These are phyloP conservation scores for Nemania bipapillata DNA, from an alignment of 2,329 filamentous ascomycete genomes.

Conservation along the genomic window DNA sequence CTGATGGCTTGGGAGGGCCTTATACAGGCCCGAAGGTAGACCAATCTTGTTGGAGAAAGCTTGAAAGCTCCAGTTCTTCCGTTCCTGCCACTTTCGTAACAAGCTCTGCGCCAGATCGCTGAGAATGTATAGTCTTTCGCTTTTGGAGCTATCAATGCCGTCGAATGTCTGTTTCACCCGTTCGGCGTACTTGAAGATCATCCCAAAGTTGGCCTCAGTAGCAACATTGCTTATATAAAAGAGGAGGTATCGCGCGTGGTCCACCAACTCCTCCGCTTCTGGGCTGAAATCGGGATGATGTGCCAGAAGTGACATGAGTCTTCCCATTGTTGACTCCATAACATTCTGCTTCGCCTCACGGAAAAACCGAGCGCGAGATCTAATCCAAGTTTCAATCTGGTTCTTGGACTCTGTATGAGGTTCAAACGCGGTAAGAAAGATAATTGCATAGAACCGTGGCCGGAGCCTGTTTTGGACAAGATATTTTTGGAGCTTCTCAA, in stretches of 20 bases:
- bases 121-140: constrained; percentile 83
- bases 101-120: constrained; percentile 87
- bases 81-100: constrained; percentile 86
- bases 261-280: constrained; percentile 73
- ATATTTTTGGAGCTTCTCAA: constrained; percentile 90
- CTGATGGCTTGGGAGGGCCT: constrained; percentile 77
- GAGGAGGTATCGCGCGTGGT: constrained; percentile 87
- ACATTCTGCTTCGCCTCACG: constrained; percentile 68
- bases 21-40: constrained; percentile 82
- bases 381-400: constrained; percentile 86
- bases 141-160: constrained; percentile 73
- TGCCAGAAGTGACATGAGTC: constrained; percentile 86
- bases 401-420: constrained; percentile 77
- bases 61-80: constrained; percentile 85
- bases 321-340: constrained; percentile 83
- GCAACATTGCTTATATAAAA: constrained; percentile 88
- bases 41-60: constrained; percentile 83
- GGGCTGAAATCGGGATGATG: constrained; percentile 90
- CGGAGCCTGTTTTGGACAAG: constrained; percentile 77
- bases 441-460: constrained; percentile 84
- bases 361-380: constrained; percentile 78
- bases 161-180: constrained; percentile 91
- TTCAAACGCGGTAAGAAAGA: constrained; percentile 93
- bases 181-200: constrained; percentile 92
- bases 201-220: constrained; percentile 84